Percentiles rank a stretch among this genome's conserved stretches.
phyloP scores from a whole-genome alignment of 2,329 filamentous ascomycete species.

The Alternaria sp. region DNA sequence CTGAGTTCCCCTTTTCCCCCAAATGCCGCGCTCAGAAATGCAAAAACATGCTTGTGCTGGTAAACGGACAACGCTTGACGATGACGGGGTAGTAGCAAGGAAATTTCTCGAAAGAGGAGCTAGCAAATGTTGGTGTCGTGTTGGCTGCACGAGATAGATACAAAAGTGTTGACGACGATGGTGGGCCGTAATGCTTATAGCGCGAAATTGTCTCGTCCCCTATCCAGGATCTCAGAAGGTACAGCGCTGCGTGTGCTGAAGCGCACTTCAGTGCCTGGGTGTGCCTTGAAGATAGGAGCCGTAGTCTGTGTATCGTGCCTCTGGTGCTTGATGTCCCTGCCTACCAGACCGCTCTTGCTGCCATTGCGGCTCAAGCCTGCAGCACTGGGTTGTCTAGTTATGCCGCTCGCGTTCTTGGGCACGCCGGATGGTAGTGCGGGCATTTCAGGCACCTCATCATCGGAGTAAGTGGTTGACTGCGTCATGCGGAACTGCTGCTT shows the following conservation, averaged over 20 bases:
- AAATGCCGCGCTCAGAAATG: constrained; percentile 3
- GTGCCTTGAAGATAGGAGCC: constrained; percentile 52
- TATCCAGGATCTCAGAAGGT: constrained; percentile 50
- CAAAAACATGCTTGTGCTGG: constrained; percentile 6
- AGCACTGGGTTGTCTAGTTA: constrained; percentile 19
- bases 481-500: constrained; percentile 47
- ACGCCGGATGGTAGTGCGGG: constrained; percentile 23
- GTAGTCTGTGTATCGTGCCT: constrained; percentile 49
- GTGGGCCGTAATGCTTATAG: constrained; percentile 12
- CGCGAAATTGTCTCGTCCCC: constrained; percentile 33
- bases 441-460: constrained; percentile 26
- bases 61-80: constrained; percentile 1
- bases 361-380: constrained; percentile 13
- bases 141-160: neutral
- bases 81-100: constrained; percentile 9
- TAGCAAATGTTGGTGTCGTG: neutral
- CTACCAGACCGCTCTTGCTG: constrained; percentile 33
- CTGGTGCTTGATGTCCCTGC: constrained; percentile 45
- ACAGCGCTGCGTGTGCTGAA: constrained; percentile 50
- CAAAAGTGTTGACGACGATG: neutral
- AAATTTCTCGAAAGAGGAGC: neutral
- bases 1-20: neutral
- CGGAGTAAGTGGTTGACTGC: constrained; percentile 37
- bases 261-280: constrained; percentile 51
- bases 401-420: constrained; percentile 35